Base-by-base conservation (phyloP, 2,329 filamentous ascomycete species). In the Ceratocystis colombiana region DNA sequence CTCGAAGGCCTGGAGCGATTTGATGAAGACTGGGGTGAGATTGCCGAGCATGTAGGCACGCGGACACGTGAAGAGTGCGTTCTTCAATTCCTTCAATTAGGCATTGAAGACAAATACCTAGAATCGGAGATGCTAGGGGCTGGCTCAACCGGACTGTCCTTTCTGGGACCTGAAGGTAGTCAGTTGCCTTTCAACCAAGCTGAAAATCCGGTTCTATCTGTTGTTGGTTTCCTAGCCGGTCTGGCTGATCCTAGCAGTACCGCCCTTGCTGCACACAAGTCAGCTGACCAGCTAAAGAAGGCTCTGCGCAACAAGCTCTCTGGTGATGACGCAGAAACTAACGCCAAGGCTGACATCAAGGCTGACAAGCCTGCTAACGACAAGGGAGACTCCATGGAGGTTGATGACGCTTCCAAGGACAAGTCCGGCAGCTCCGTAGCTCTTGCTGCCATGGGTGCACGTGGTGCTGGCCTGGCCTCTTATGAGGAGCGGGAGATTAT, bases 401-500 rank as follows among this genome's bases (percentile, higher is more conserved):
- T 88, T 55, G 85, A 88, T 70, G 71, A 80, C 28, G 48, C 65
- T 8, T 62, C 61, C 8, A 68, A 68, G 61, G 48, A 64, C 12
- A 53, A 66, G 28, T 77, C 80, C 3, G 75, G 90, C 63, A 85
- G 90, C 5, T 92, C 87, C 37, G 87, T 96, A 66, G 90, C 92
- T 1, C 82, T 99, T 62, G 91, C 90, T 20, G 84, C 92, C 7
- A 88, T 93, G 69, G 92, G 92, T 12, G 91, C 90, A 1, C 89
- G 94, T 68, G 85, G 92, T 1, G 88, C 89, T 6, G 94, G 88
- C 2, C 85, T 99, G 44, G 92, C 93, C 33, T 96, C 93, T 2
- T 91, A 97, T 71, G 93, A 97, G 75, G 94, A 99, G 76, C 89
- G 95, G 67, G 91, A 96, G 76, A 94, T 97, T 84, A 96, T 92